Percentiles rank a stretch among this genome's conserved stretches.
phyloP scores from a whole-genome alignment of 1,139 yeast genomes.

The Arxiozyma telluris region DNA sequence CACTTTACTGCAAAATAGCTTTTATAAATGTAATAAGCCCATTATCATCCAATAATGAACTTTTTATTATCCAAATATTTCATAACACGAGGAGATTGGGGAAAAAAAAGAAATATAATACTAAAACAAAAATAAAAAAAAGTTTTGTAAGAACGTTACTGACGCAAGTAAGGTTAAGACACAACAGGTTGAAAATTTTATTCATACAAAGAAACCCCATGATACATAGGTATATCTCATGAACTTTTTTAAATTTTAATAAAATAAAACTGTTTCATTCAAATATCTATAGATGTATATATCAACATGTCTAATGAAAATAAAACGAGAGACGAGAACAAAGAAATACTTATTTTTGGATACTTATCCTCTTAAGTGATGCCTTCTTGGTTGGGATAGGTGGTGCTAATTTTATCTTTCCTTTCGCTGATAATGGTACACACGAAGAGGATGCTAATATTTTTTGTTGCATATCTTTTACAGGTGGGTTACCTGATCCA shows the following conservation, averaged over 20 bases:
- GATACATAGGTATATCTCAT: not conserved
- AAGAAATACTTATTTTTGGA: not conserved
- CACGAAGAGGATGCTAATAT: not conserved
- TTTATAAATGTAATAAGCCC: no score
- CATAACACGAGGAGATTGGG: no score
- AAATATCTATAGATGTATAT: not conserved
- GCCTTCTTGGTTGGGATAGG: constrained; percentile 5
- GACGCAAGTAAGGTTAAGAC: not conserved
- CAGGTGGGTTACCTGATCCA: not conserved
- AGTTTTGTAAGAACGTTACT: not conserved
- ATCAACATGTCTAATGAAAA: not conserved
- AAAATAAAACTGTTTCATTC: not conserved
- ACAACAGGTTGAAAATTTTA: no score
- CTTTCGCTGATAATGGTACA: not conserved
- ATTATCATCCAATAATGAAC: no score
- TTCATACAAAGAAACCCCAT: not conserved
- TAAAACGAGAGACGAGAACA: not conserved
- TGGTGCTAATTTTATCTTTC: constrained; percentile 4
- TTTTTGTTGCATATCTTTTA: not conserved
- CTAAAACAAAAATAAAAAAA: no score
- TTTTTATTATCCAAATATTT: no score
- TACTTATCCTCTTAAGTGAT: not conserved
- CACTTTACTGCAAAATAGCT: not conserved
- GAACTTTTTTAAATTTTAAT: no score
- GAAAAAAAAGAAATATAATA: no score